A percentile compares a stretch with the other conserved stretches of the same genome.
phyloP scores from a whole-genome alignment of 1,284 basidiomycete species.

The Mycocalia duriaeana region DNA sequence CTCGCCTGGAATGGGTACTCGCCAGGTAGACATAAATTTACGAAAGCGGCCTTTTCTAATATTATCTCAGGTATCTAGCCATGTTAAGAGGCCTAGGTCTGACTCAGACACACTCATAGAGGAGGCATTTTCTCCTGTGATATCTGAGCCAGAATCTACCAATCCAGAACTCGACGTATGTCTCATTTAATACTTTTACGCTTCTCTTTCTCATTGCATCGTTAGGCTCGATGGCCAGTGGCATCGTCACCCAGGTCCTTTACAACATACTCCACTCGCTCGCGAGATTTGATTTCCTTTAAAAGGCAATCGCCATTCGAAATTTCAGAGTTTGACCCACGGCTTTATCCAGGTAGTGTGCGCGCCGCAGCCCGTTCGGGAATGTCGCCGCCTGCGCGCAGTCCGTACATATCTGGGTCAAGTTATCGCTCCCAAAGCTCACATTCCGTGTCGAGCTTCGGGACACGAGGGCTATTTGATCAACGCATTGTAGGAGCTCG shows the following conservation, averaged over 20 bases:
- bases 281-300: too few relatives aligned
- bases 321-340: constrained; percentile 21
- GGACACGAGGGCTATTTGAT: neutral
- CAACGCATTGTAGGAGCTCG: neutral
- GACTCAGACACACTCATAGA: neutral
- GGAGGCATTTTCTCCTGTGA: constrained; percentile 1
- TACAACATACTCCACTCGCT: too few relatives aligned
- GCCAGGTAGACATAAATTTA: too few relatives aligned
- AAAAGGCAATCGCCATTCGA: too few relatives aligned
- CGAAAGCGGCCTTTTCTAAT: neutral
- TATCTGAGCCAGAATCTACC: too few relatives aligned
- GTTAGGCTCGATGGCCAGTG: too few relatives aligned
- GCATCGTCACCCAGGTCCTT: too few relatives aligned
- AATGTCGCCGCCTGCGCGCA: neutral
- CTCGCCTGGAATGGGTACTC: too few relatives aligned
- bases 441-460: neutral
- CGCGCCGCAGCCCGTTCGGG: constrained; percentile 13
- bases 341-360: constrained; percentile 23
- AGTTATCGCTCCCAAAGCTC: neutral
- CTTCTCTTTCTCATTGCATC: too few relatives aligned
- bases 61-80: neutral
- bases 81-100: neutral
- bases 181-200: too few relatives aligned
- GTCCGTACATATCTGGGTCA: neutral
- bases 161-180: too few relatives aligned